A percentile compares a stretch with the other conserved stretches of the same genome.
phyloP scores from a whole-genome alignment of 306 rosid genomes.

The Castanopsis chinensis region DNA sequence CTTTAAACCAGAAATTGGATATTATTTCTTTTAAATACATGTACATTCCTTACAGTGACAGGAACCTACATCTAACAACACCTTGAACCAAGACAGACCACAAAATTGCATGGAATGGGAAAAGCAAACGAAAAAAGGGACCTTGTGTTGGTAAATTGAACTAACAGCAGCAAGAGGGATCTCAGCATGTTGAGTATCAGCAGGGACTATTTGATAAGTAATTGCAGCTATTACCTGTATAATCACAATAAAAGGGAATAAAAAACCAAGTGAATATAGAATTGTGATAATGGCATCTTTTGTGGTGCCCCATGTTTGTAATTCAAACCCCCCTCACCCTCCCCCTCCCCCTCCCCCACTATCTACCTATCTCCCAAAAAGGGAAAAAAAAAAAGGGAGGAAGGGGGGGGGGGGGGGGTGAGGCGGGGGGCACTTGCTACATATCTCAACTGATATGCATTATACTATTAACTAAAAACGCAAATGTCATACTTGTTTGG shows the following conservation, averaged over 20 bases:
- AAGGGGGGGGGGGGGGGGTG: too few relatives aligned
- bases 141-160: constrained; percentile 68
- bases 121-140: constrained; percentile 19
- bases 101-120: neutral
- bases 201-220: constrained; percentile 81
- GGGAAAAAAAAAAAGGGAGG: rapidly evolving
- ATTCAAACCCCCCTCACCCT: too few relatives aligned
- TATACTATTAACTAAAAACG: neutral
- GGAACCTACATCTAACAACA: neutral
- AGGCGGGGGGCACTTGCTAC: neutral
- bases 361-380: too few relatives aligned
- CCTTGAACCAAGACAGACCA: neutral
- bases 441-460: neutral
- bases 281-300: too few relatives aligned
- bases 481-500: neutral
- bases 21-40: neutral
- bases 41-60: constrained; percentile 12
- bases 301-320: too few relatives aligned
- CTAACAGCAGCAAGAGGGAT: constrained; percentile 86
- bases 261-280: neutral
- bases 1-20: neutral
- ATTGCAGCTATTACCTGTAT: constrained; percentile 81
- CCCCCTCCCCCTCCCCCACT: too few relatives aligned
- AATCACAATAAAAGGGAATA: neutral
- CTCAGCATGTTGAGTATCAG: constrained; percentile 88